Base-by-base conservation (phyloP, 257 asterid species). In the Rauvolfia tetraphylla region DNA sequence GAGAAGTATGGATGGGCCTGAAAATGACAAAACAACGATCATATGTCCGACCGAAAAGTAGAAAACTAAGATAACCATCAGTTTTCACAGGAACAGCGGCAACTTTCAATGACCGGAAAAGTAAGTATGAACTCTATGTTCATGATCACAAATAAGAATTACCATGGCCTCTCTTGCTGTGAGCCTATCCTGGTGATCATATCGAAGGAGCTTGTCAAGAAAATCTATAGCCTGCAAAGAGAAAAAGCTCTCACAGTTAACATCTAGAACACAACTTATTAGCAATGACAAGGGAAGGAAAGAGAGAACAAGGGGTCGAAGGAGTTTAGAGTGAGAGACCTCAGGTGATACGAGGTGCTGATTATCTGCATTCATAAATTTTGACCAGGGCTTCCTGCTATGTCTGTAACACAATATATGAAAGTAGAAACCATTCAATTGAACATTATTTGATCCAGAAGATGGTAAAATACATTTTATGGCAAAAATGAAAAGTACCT, bases 91-190 rank as follows among this genome's bases (percentile, higher is more conserved):
- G 58, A 34, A 48, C 12, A n/a, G 41, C 14, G 48, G 39, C 22
- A 49, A 20, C 8, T 25, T 27, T 17, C 15, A 7, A 48, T 0
- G 14, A 12, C 14, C 22, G 6, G 17, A 23, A 51, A 18, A 23
- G 17, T 3, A 34, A 36, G 14, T 20, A 11, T 22, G 29, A 49
- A 22, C 2, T 66, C 41, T 36, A 31, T 15, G 23, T 66, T 65
- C 5, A 66, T 15, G 27, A 34, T 36, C 71, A 33, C 4, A 33
- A n/a, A 48, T 48, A 57, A 36, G 78, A 68, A 51, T 67, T 86
- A 91, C 98, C 97, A 93, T 91, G 76, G 97, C 98, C 81, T 95
- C 99, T 83, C 77, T 91, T 76, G 99, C 97, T 4, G 98, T 91
- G 65, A 95, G 91, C 87, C 99, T 86, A 80, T 88, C 93, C 81